Evolutionary conservation across 495 filamentous ascomycete genomes (phyloP).

Genomic region (Hypoxylon trugodes): DNA sequence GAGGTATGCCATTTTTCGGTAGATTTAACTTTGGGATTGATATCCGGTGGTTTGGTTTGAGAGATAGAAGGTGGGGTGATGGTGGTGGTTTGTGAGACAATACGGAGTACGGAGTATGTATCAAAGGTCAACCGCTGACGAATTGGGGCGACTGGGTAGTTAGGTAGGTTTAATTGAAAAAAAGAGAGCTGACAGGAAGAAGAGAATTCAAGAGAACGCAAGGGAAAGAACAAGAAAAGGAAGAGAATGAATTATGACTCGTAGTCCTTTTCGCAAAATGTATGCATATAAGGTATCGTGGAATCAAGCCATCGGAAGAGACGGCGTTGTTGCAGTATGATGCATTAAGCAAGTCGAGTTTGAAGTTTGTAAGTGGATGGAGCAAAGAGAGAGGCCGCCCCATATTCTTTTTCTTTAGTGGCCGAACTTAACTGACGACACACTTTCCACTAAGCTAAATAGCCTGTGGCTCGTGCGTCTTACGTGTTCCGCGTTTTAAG

Average conservation of each 20-base stretch:
- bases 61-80: background rate
- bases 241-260: constrained; percentile 12
- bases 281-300: constrained; percentile 17
- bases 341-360: constrained; percentile 1
- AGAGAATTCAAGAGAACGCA: constrained; percentile 2
- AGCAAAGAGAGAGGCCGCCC: constrained; percentile 8
- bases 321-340: constrained; percentile 21
- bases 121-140: background rate
- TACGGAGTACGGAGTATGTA: too few species aligned
- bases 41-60: background rate
- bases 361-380: constrained; percentile 11
- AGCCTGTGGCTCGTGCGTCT: constrained; percentile 23
- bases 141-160: constrained; percentile 17
- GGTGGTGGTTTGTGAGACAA: background rate
- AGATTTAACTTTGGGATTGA: background rate
- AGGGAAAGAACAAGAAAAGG: constrained; percentile 1
- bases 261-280: constrained; percentile 1
- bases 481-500: constrained; percentile 23
- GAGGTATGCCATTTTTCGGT: constrained; percentile 69
- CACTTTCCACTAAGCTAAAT: too few species aligned
- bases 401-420: constrained; percentile 3
- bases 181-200: background rate
- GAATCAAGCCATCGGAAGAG: constrained; percentile 31
- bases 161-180: background rate
- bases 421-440: constrained; percentile 18